Conservation (phyloP, 169 alveolate genomes). For the Miamiensis avidus region DNA sequence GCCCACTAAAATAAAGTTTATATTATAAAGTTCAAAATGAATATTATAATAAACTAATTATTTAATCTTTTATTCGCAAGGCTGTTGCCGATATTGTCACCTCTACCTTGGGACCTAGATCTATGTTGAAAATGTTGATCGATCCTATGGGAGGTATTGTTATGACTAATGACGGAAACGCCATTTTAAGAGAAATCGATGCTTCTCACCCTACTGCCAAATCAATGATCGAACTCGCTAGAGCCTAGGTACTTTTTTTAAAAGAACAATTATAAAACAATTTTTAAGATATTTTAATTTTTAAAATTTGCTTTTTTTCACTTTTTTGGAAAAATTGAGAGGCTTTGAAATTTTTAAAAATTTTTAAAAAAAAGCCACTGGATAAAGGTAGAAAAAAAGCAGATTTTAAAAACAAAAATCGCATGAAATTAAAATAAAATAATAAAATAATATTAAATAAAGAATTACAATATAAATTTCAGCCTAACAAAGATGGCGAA, state of each 20-base stretch:
- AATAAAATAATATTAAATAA: too few relatives aligned
- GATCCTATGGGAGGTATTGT: conserved; percentile 99
- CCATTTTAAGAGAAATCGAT: conserved; percentile 97
- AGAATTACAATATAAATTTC: too few relatives aligned
- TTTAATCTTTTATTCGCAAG: conserved; percentile 1
- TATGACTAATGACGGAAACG: conserved; percentile 97
- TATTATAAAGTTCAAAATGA: background rate
- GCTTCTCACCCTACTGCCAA: conserved; percentile 99
- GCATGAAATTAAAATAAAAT: too few relatives aligned
- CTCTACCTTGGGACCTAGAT: conserved; percentile 98
- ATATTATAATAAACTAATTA: background rate
- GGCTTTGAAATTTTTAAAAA: too few relatives aligned
- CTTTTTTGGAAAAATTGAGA: too few relatives aligned
- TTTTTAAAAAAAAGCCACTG: background rate
- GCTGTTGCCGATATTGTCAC: conserved; percentile 97
- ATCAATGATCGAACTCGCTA: conserved; percentile 95
- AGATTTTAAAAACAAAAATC: background rate
- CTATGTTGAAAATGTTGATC: conserved; percentile 98
- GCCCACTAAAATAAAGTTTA: background rate
- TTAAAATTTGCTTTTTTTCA: too few relatives aligned
- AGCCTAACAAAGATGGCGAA: too few relatives aligned
- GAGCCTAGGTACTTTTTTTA: conserved; percentile 57
- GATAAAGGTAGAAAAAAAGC: background rate
- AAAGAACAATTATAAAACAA: too few relatives aligned
- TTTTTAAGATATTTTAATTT: background rate